Percentiles rank a stretch among this genome's conserved stretches.
Conservation (phyloP, 805 yeast genomes). For the Teunomyces lycoperdinae region DNA sequence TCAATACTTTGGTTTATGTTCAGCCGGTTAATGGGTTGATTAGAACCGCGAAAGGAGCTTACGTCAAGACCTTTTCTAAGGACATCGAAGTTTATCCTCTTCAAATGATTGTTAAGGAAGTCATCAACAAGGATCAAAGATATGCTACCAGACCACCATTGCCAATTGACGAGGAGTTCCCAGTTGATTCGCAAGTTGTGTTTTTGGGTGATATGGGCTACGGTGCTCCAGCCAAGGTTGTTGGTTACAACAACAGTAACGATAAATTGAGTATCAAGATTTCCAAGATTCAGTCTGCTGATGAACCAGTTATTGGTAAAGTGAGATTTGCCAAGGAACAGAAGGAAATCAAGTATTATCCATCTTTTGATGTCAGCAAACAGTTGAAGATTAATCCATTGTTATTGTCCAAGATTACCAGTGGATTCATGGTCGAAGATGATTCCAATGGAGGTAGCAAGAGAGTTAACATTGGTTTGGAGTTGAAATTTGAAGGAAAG, state of each 20-base stretch:
- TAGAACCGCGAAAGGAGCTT: constrained; percentile 69
- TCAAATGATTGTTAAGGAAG: constrained; percentile 74
- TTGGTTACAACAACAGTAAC: constrained; percentile 49
- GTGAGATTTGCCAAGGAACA: constrained; percentile 57
- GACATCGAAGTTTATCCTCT: constrained; percentile 63
- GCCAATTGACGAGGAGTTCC: constrained; percentile 81
- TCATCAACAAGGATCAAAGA: constrained; percentile 71
- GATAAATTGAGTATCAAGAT: constrained; percentile 50
- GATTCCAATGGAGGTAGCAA: constrained; percentile 25
- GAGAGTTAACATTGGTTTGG: constrained; percentile 72
- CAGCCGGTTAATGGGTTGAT: constrained; percentile 73
- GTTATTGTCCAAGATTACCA: constrained; percentile 73
- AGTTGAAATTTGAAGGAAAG: constrained; percentile 75
- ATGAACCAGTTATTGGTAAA: constrained; percentile 67
- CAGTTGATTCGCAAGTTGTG: constrained; percentile 65
- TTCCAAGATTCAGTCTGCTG: constrained; percentile 32
- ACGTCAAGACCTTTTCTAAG: constrained; percentile 63
- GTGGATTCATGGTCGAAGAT: constrained; percentile 62
- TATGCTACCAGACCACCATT: constrained; percentile 67
- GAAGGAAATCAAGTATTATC: constrained; percentile 54
- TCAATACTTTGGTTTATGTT: constrained; percentile 66
- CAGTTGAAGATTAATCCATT: constrained; percentile 56
- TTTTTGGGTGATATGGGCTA: constrained; percentile 85
- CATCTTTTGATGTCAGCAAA: constrained; percentile 64
- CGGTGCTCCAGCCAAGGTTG: constrained; percentile 72